Evolutionary conservation across 352 stramenopile genomes (phyloP).

Genomic region (Bremia lactucae): DNA sequence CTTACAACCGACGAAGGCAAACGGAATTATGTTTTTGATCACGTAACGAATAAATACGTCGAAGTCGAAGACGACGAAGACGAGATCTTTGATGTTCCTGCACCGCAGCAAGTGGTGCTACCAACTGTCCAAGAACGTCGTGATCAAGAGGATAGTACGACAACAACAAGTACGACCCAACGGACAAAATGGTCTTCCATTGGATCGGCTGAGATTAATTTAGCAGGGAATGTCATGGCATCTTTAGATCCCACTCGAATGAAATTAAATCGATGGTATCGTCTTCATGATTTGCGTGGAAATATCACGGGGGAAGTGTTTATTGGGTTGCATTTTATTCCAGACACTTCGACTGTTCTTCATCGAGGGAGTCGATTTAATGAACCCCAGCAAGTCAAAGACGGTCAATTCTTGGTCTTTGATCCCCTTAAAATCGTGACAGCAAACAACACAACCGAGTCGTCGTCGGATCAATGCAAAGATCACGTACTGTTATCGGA

Average conservation of each 20-base stretch:
- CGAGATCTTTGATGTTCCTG: constrained; percentile 21
- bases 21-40: constrained; percentile 78
- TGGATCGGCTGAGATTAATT: constrained; percentile 73
- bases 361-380: constrained; percentile 26
- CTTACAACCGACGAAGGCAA: constrained; percentile 58
- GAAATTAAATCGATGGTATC: constrained; percentile 77
- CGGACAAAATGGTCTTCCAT: constrained; percentile 66
- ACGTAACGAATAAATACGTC: constrained; percentile 79
- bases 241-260: constrained; percentile 40
- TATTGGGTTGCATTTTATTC: constrained; percentile 68
- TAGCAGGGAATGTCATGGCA: constrained; percentile 80
- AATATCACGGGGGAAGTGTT: constrained; percentile 81
- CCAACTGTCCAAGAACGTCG: constrained; percentile 14
- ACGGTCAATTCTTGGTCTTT: constrained; percentile 80
- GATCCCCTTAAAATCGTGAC: constrained; percentile 77
- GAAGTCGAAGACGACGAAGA: constrained; percentile 66
- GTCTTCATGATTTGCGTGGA: constrained; percentile 65
- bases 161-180: constrained; percentile 18
- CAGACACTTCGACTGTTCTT: constrained; percentile 19
- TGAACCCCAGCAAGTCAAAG: constrained; percentile 66
- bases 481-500: constrained; percentile 67
- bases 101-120: constrained; percentile 11
- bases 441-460: constrained; percentile 29
- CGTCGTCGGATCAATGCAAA: constrained; percentile 27
- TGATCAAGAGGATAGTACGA: constrained; percentile 41